Evolutionary conservation across 768 basidiomycete genomes (phyloP), one percentile per base, ranked within the genome.

Genomic region (Hericium erinaceus): DNA sequence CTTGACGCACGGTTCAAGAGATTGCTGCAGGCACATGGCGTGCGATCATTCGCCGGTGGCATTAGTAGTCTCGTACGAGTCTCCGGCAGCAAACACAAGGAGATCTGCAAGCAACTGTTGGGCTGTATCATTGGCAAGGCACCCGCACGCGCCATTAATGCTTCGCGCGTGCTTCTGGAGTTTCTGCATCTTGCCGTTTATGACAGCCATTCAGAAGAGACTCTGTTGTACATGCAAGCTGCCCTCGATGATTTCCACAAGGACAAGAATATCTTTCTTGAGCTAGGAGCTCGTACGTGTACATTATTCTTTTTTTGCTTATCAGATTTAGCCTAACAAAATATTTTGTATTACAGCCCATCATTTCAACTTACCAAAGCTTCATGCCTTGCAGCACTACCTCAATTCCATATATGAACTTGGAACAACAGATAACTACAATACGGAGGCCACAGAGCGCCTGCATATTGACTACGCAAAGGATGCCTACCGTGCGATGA

Each of bases 41-140:
- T 73, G 16, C 65, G 63, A 1, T 37, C 64, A 2, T 74, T 75
- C 56, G 40, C 57, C 10, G 68, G 69, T 33, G 74, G 74, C 10
- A 74, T 74, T 41, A 58, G 60, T 2, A 46, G 49, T 15, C 62
- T 75, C 3, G 66, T 67, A 2, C 64, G 64, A 56, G 76, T 74
- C 73, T 77, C 77, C 0, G 77, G 77, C 2, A 68, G 61, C 0
- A 75, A 80, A 60, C 68, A 73, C 56, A 75, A 76, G 53, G 64
- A 68, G n/a, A 68, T 69, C 58, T 57, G 56, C 56, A 26, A 38
- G 1, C 1, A 50, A 12, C 26, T 57, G 10, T 48, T 57, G 1
- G 48, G 56, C 13, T 20, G 49, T 18, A 39, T 57, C 12, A 2
- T 52, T 2, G 56, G 28, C 38, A 52, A 38, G 52, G 52, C 28